Conservation (phyloP, 805 yeast genomes). For the Starmerella sp. region DNA sequence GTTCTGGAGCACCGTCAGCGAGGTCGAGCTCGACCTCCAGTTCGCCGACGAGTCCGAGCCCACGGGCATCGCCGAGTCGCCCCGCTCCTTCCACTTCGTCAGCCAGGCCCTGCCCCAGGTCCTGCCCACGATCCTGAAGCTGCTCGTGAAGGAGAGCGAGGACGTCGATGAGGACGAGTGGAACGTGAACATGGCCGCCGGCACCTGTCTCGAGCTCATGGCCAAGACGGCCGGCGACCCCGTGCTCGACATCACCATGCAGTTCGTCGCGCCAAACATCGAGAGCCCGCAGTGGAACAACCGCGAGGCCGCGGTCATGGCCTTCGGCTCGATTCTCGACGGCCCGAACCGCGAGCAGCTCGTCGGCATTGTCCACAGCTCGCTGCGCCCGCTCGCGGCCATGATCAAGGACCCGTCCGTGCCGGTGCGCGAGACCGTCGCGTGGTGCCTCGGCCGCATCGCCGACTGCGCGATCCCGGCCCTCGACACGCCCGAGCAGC, state of each 20-base stretch:
- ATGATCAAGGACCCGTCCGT: constrained; percentile 64
- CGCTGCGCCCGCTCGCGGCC: constrained; percentile 63
- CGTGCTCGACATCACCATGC: constrained; percentile 74
- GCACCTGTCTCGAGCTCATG: constrained; percentile 87
- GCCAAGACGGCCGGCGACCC: constrained; percentile 83
- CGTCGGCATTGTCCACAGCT: constrained; percentile 61
- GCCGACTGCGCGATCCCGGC: constrained; percentile 71
- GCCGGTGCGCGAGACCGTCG: constrained; percentile 92
- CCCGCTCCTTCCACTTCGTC: constrained; percentile 65
- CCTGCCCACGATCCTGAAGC: constrained; percentile 68
- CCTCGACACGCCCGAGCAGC: constrained; percentile 50
- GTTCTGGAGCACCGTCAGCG: constrained; percentile 99
- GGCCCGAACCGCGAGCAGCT: constrained; percentile 77
- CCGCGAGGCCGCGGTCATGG: constrained; percentile 98
- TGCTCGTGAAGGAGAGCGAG: constrained; percentile 82
- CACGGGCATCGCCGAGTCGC: constrained; percentile 29
- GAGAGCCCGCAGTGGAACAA: constrained; percentile 58
- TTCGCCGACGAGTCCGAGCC: constrained; percentile 34
- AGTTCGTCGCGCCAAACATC: constrained; percentile 70
- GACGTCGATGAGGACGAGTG: constrained; percentile 87
- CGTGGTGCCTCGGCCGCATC: constrained; percentile 96
- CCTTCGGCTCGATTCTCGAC: constrained; percentile 91
- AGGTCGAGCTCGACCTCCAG: constrained; percentile 79
- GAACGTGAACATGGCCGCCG: constrained; percentile 98
- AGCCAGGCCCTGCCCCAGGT: constrained; percentile 72